phyloP scores from a whole-genome alignment of 306 rosid genomes.

The Nissolia schottii region DNA sequence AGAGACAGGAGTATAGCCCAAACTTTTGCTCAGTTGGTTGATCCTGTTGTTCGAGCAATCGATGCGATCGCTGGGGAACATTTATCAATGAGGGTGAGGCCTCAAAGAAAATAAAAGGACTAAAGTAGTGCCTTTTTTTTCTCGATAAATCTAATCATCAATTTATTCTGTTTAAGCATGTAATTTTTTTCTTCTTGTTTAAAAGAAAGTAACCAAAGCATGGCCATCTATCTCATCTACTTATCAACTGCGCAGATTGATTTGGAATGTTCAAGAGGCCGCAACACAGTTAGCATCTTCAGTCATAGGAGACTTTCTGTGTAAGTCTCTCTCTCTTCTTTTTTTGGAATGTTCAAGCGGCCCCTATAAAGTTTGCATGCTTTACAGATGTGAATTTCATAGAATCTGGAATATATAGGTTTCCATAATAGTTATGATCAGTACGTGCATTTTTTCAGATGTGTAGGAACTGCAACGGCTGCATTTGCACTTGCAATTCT shows the following conservation, averaged over 20 bases:
- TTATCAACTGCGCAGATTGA: slow-evolving; percentile 54
- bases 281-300: slow-evolving; percentile 65
- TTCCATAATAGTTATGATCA: neutral
- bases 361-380: too few relatives aligned
- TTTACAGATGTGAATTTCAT: neutral
- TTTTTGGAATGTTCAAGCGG: too few relatives aligned
- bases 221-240: neutral
- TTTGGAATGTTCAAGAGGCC: slow-evolving; percentile 79
- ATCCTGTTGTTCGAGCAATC: slow-evolving; percentile 72
- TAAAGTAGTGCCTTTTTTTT: neutral
- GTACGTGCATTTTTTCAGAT: slow-evolving; percentile 44
- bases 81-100: slow-evolving; percentile 86
- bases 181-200: too few relatives aligned
- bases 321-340: slow-evolving; percentile 40
- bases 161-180: too few relatives aligned
- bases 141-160: too few relatives aligned
- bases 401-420: too few relatives aligned
- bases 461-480: slow-evolving; percentile 70
- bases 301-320: slow-evolving; percentile 70
- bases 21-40: slow-evolving; percentile 66
- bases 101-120: neutral
- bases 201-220: too few relatives aligned
- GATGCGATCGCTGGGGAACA: slow-evolving; percentile 88
- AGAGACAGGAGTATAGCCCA: slow-evolving; percentile 73
- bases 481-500: slow-evolving; percentile 89